phyloP scores from a whole-genome alignment of 2,329 filamentous ascomycete genomes.

The Fonsecaea nubica region DNA sequence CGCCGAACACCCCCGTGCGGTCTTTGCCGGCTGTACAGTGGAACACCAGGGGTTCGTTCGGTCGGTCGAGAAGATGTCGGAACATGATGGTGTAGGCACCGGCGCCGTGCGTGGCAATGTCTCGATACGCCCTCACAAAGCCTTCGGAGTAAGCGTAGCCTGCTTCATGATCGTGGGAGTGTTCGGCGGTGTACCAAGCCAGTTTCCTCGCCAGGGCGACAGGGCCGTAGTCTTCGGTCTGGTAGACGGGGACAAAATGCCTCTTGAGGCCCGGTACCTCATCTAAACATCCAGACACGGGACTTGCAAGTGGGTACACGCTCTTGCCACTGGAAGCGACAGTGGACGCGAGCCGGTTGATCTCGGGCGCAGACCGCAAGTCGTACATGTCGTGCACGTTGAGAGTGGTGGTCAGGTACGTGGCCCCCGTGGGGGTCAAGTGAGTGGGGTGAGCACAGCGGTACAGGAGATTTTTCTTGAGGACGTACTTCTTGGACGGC shows the following conservation, averaged over 20 bases:
- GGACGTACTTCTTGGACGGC: conserved; percentile 27
- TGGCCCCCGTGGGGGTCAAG: conserved; percentile 61
- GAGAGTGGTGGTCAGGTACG: conserved; percentile 58
- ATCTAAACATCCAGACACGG: conserved; percentile 32
- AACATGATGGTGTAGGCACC: conserved; percentile 65
- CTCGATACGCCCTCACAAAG: conserved; percentile 71
- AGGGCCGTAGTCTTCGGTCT: conserved; percentile 64
- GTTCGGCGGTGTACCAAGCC: conserved; percentile 61
- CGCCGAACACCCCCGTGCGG: conserved; percentile 73
- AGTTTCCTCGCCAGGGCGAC: conserved; percentile 68
- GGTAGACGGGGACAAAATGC: conserved; percentile 71
- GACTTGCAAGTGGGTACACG: conserved; percentile 38
- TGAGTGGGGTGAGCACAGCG: conserved; percentile 71
- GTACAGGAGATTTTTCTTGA: conserved; percentile 65
- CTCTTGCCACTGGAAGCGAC: conserved; percentile 43
- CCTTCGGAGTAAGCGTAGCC: conserved; percentile 49
- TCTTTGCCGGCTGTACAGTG: conserved; percentile 83
- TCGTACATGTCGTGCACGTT: conserved; percentile 73
- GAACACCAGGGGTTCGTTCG: conserved; percentile 56
- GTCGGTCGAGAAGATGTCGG: conserved; percentile 57
- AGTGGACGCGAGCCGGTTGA: conserved; percentile 31
- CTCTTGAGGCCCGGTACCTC: conserved; percentile 55
- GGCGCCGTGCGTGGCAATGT: conserved; percentile 68
- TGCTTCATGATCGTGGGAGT: conserved; percentile 57
- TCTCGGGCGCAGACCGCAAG: conserved; percentile 63